Base-by-base conservation (phyloP, 1,284 basidiomycete genomes). In the Paramarasmius palmivorus region DNA sequence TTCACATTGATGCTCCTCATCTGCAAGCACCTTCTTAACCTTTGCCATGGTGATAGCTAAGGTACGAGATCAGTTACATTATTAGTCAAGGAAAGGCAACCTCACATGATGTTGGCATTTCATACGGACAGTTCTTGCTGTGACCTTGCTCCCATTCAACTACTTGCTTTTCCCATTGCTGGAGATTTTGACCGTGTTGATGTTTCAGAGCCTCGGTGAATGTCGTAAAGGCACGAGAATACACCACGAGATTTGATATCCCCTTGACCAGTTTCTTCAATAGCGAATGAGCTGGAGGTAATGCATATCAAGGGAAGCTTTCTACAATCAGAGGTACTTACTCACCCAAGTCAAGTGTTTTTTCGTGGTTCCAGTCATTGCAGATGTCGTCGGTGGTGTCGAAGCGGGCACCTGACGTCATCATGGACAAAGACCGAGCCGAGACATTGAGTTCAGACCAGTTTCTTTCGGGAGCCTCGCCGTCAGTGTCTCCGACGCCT, bases 301-400 rank as follows among this genome's bases (percentile, higher is more conserved):
- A 8, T 17, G 9, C 3, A 44, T 17, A 23, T 20, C 12, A 4
- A 5, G 41, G 12, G 23, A 4, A 20, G 4, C 3, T 8, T 20
- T 6, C 9, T 19, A 14, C 8, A 4, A 44, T 7, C 23, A 22
- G 15, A 14, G 7, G 20, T 14, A 25, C 23, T 23, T 52, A 65
- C 67, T 23, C 50, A 65, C 67, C 60, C 38, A 65, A 52, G 1
- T 19, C 34, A 7, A 57, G 53, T 1, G 58, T 54, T 46, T 68
- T 68, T 23, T 51, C 36, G 61, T 62, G 68, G 52, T 68, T 68
- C 47, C 53, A 59, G 26, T 61, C 60, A 32, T 61, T 59, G 36
- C 63, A 68, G 38, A 67, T 64, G 38, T 71, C 64, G 40, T 72
- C 63, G 1, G 70, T 26, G 0, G 62, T 68, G 41, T 70, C 68